These are phyloP conservation scores for Berberis vulgaris DNA, from an alignment of 164 flowering plant genomes.

Conservation along the genomic window DNA sequence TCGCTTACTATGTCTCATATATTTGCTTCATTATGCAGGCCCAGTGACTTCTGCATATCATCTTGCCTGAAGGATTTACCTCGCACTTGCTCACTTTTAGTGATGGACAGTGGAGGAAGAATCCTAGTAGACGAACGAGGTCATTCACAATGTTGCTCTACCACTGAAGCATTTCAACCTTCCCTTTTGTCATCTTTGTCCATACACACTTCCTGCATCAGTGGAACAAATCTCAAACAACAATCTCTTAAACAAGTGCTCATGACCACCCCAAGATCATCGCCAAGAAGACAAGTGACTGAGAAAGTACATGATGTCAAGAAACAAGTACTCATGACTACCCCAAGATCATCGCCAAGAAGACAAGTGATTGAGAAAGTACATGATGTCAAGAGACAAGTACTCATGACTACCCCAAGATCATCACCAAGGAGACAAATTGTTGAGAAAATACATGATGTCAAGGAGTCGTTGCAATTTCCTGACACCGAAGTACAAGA, in stretches of 20 bases:
- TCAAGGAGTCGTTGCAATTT: slow-evolving; percentile 1
- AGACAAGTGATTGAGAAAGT: too few relatives aligned
- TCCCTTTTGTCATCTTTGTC: slow-evolving; percentile 6
- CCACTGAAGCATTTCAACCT: slow-evolving; percentile 4
- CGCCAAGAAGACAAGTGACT: too few relatives aligned
- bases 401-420: slow-evolving; percentile 8
- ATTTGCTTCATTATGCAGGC: slow-evolving; percentile 19
- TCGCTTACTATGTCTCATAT: slow-evolving; percentile 1
- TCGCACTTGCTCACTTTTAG: slow-evolving; percentile 34
- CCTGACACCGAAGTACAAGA: slow-evolving; percentile 3
- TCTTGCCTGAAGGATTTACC: slow-evolving; percentile 29
- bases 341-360: too few relatives aligned
- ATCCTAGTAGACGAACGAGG: slow-evolving; percentile 19
- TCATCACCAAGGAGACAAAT: slow-evolving; percentile 6
- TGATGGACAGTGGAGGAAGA: slow-evolving; percentile 29
- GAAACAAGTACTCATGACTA: too few relatives aligned
- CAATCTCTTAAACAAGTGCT: too few relatives aligned
- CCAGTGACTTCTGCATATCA: slow-evolving; percentile 13
- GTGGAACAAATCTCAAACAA: too few relatives aligned
- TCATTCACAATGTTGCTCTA: slow-evolving; percentile 30
- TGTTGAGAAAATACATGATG: not conserved
- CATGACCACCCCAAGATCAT: too few relatives aligned
- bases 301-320: too few relatives aligned
- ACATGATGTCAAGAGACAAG: too few relatives aligned
- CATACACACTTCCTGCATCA: too few relatives aligned